Evolutionary conservation across 768 basidiomycete genomes (phyloP), one percentile per base, ranked within the genome.

Genomic region (Tephrocybe sp.): DNA sequence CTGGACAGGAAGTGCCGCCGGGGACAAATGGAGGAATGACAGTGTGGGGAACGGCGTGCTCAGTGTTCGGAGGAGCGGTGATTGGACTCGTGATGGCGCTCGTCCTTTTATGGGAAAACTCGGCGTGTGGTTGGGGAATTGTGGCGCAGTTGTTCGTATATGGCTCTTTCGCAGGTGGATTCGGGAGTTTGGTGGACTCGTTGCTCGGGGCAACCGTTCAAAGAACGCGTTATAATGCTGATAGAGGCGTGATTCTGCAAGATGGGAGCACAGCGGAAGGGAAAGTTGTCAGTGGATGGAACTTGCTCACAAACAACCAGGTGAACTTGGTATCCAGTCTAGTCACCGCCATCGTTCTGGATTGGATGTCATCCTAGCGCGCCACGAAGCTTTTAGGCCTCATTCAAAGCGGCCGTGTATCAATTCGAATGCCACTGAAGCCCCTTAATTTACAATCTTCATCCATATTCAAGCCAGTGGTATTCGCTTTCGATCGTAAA

Each of bases 1-100:
- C 88, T 3, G 65, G 86, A 45, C 77, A 76, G 55, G 56, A 68
- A 1, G 90, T 93, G 0, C 93, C 93, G 1, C 84, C 86, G 1
- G 94, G 94, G 2, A 97, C 94, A 9, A 97, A 97, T 59, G 94
- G 94, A 3, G 94, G 78, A 0, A 78, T 97, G 50, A 88, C 91
- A 4, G 48, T 78, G 2, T 77, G 80, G 36, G 94, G 94, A 13
- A 89, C 90, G 2, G 56, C 80, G 13, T 84, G 85, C 7, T 91
- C 89, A 1, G 66, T 84, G 12, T 64, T 73, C 1, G 94, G 94
- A 1, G 94, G 94, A 0, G 60, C 74, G 2, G 55, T 86, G 3
- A 83, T 95, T 57, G 94, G 92, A 4, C 41, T 76, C 11, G 72
- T 80, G 8, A 75, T 89, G 61, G 78, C 77, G 18, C 45, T 69